Evolutionary conservation across 371 early-diverging fungal genomes (phyloP), one percentile per base, ranked within the genome.

Genomic region (Choanephora cucurbitarum): DNA sequence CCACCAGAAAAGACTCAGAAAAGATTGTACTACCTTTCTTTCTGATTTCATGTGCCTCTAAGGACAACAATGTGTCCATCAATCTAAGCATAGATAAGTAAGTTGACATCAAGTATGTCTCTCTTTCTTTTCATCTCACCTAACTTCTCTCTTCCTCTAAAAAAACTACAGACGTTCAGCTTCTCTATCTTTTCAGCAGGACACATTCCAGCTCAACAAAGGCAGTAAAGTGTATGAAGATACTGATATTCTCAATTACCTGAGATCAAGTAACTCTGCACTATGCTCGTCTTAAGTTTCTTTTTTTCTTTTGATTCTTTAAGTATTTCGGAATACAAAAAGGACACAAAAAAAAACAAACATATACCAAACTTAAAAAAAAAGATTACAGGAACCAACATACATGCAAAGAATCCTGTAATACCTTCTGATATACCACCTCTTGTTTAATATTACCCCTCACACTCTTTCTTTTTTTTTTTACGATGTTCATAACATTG

Each of bases 1-100:
- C 28, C 41, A 11, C 18, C 31, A 44, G 34, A 46, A 33, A 34
- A 6, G 17, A n/a, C 32, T 40, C 40, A n/a, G 48, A 31, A 34
- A 61, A 44, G 23, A 52, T 62, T 18, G 39, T 40, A 1, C 37
- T 62, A 17, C 62, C 62, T 17, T 62, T 62, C n/a, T 57, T 62
- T 14, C 47, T 62, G 21, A 42, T 62, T 34, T 22, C 46, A 14
- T 44, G 51, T 34, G 37, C 46, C 23, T 6, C 55, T 13, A 19
- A 33, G 23, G n/a, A 34, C 5, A 41, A 31, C 14, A 24, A 49
- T 39, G n/a, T 40, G 19, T 31, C 23, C 0, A 41, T 41, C 3
- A 28, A 47, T 18, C 37, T 49, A 28, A 22, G 19, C 32, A 33
- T 43, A 22, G 23, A 49, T 34, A n/a, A 32, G 53, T 52, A 52